A percentile compares a stretch with the other conserved stretches of the same genome.
Conservation (phyloP, 371 early-diverging fungal genomes). For the Blakeslea trispora region DNA sequence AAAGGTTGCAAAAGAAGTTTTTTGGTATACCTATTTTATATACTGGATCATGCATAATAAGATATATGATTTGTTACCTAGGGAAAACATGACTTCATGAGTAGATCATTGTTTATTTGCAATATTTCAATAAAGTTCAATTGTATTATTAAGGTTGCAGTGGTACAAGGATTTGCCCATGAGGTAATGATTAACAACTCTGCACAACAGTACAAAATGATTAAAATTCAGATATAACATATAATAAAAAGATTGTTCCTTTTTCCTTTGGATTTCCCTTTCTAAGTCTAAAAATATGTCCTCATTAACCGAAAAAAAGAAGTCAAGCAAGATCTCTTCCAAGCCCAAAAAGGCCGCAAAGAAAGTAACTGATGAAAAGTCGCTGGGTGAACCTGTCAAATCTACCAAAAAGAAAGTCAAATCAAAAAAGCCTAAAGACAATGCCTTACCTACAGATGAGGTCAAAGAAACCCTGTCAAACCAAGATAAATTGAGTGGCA, state of each 20-base stretch:
- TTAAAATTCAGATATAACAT: not conserved
- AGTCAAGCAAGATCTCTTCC: not conserved
- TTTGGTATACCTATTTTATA: too few relatives aligned
- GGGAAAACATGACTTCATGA: conserved; percentile 13
- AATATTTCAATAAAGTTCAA: not conserved
- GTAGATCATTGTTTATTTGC: conserved; percentile 9
- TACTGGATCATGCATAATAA: too few relatives aligned
- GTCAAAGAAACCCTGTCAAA: conserved; percentile 1
- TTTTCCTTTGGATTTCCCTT: conserved; percentile 9
- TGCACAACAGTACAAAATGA: not conserved
- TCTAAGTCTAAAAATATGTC: conserved; percentile 2
- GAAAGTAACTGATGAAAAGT: not conserved
- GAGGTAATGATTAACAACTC: not conserved
- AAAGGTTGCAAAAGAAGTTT: too few relatives aligned
- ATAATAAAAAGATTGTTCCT: not conserved
- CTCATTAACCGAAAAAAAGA: conserved; percentile 8
- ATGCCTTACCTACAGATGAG: not conserved
- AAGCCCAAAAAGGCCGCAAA: not conserved
- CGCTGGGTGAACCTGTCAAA: not conserved
- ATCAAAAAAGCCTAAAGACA: not conserved
- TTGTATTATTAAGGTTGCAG: not conserved
- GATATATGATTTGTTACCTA: not conserved
- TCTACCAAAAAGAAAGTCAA: not conserved
- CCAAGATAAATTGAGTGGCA: not conserved
- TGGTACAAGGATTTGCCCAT: not conserved